phyloP scores from a whole-genome alignment of 139 green algal species.

The Chlorella sp. region DNA sequence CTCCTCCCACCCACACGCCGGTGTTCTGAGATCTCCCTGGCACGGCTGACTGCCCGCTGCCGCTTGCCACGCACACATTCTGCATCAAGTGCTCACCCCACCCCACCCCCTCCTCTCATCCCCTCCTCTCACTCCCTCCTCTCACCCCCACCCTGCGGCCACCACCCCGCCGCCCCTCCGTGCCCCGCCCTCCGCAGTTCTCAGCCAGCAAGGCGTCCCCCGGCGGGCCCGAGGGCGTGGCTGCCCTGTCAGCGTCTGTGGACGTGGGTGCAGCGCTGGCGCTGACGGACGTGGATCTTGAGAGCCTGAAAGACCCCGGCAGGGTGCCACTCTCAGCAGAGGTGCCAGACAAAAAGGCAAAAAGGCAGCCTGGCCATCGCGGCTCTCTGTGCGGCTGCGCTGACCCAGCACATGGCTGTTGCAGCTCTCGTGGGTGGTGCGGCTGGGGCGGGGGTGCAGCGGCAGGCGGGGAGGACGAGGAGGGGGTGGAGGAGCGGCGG shows the following conservation, averaged over 20 bases:
- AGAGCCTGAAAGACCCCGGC: background rate
- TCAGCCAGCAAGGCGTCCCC: slow-evolving; percentile 11
- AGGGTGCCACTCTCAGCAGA: background rate
- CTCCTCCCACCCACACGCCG: too few relatives aligned
- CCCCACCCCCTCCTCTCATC: background rate
- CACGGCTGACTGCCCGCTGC: too few relatives aligned
- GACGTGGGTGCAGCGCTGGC: background rate
- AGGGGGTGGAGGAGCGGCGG: too few relatives aligned
- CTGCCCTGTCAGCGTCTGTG: background rate
- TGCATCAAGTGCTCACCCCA: too few relatives aligned
- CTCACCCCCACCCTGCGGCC: background rate
- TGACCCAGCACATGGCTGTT: too few relatives aligned
- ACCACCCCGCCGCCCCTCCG: background rate
- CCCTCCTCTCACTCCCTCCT: background rate
- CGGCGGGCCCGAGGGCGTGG: slow-evolving; percentile 10
- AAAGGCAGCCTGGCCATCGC: too few relatives aligned
- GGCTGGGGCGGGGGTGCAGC: too few relatives aligned
- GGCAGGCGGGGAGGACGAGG: too few relatives aligned
- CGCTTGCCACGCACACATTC: too few relatives aligned
- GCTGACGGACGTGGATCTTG: background rate
- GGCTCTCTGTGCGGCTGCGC: too few relatives aligned
- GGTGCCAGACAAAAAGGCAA: background rate
- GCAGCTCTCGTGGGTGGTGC: too few relatives aligned
- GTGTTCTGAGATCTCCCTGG: too few relatives aligned
- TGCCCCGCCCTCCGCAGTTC: background rate